Percentiles rank a stretch among this genome's conserved stretches.
These are phyloP conservation scores for Salix exigua DNA, from an alignment of 345 rosid species.

Conservation along the genomic window DNA sequence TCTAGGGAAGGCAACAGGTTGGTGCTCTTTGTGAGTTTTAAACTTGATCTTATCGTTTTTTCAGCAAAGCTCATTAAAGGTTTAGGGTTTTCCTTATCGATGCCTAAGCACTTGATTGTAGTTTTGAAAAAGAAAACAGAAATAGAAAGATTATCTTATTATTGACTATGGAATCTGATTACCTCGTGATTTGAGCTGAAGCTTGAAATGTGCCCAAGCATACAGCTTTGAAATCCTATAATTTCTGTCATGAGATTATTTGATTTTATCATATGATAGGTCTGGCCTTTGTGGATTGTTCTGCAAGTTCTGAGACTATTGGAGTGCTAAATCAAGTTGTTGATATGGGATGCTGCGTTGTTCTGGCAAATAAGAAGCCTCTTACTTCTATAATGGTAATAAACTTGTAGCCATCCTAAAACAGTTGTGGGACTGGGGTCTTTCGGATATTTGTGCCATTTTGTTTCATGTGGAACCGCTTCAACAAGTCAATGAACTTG, in stretches of 20 bases:
- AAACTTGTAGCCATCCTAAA: not conserved
- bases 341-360: conserved; percentile 65
- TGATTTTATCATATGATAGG: conserved; percentile 41
- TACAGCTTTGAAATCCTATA: not conserved
- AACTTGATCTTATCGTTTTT: not conserved
- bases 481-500: not conserved
- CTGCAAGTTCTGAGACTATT: conserved; percentile 66
- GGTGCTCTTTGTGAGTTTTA: not conserved
- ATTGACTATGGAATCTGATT: not conserved
- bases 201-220: not conserved
- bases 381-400: conserved; percentile 74
- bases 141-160: not conserved
- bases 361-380: conserved; percentile 94
- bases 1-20: conserved; percentile 74
- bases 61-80: not conserved
- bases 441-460: not conserved
- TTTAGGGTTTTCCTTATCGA: not conserved
- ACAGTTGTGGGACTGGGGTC: not conserved
- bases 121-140: not conserved
- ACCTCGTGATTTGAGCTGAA: not conserved
- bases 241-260: not conserved
- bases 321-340: conserved; percentile 48
- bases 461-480: not conserved
- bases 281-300: conserved; percentile 76
- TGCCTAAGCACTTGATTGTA: not conserved